Base-by-base conservation (phyloP, 2,329 filamentous ascomycete species). In the Penicillium sp. region DNA sequence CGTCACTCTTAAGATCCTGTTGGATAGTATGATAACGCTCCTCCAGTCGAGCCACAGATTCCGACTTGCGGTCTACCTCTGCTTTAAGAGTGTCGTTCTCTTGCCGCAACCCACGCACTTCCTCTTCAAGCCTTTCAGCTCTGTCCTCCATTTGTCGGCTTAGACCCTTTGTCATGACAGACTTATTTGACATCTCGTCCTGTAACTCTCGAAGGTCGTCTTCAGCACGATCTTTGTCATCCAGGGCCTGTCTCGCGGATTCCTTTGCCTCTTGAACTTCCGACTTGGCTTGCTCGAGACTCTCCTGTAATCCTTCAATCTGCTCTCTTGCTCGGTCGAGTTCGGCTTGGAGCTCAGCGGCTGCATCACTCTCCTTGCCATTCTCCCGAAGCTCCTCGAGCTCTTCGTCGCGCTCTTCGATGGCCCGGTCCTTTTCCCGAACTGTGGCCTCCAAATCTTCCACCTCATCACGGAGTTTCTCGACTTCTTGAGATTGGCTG, bases 181-280 rank as follows among this genome's bases (percentile, higher is more conserved):
- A 90, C 58, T 89, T 89, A 68, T 90, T 84, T 18, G 85, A 78
- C 77, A 89, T 81, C 58, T 89, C 86, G 44, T 87, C 84, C 51
- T 87, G 85, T 20, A 89, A 74, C 46, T 79, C 74, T 40, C 78
- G 75, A 1, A 84, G 70, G 46, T 82, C 75, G 51, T 79, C 73
- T 49, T 78, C 74, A 7, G 73, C 74, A 31, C 68, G 68, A 50
- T 74, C 62, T 61, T 74, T 70, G 59, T 76, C 72, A 40, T 82
- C 76, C 14, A 75, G 66, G 3, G 80, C 75, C 35, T 77, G 73
- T 50, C 69, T 59, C 32, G 59, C 34, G 72, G 65, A 60, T 73
- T 77, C 42, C 71, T 75, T 63, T 4, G 69, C 66, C 37, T 72
- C 67, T 42, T 61, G 60, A 13, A 62, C 58, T 18, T 73, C 69